Percentiles rank a stretch among this genome's conserved stretches.
Evolutionary conservation across 768 basidiomycete species (phyloP).

Genomic region (Pulveroboletus ravenelii): DNA sequence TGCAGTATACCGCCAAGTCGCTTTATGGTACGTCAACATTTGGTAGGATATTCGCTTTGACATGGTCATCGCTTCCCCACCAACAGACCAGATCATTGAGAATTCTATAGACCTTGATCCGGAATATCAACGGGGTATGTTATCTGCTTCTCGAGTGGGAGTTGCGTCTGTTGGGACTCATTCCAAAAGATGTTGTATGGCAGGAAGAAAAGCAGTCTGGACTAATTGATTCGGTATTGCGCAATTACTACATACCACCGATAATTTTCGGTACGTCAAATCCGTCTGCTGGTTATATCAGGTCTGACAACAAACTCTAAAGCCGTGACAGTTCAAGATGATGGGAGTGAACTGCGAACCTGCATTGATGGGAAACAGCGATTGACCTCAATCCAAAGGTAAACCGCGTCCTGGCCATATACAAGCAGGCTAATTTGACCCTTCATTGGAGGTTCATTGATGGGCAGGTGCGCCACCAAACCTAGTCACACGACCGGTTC

Average conservation of each 20-base stretch:
- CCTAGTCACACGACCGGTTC: not conserved
- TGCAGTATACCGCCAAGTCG: slow-evolving; percentile 39
- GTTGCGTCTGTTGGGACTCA: not conserved
- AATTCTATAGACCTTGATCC: slow-evolving; percentile 53
- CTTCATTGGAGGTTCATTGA: slow-evolving; percentile 44
- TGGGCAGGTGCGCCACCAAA: slow-evolving; percentile 43
- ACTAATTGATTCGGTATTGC: slow-evolving; percentile 60
- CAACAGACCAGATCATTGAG: slow-evolving; percentile 44
- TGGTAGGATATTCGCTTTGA: not conserved
- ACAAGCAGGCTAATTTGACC: not conserved
- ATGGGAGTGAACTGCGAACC: slow-evolving; percentile 42
- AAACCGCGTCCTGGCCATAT: not conserved
- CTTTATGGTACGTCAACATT: slow-evolving; percentile 36
- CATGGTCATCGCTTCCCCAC: not conserved
- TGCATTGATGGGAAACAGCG: slow-evolving; percentile 77
- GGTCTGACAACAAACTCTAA: not conserved
- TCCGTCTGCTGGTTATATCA: not conserved
- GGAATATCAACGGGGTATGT: slow-evolving; percentile 59
- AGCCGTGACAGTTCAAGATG: slow-evolving; percentile 38
- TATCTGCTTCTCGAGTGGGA: not conserved
- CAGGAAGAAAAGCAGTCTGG: slow-evolving; percentile 52
- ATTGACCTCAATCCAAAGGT: slow-evolving; percentile 62
- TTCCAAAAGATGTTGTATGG: slow-evolving; percentile 57
- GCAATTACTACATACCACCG: slow-evolving; percentile 64
- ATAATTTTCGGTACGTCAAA: slow-evolving; percentile 53